These are phyloP conservation scores for Pholiota microspora DNA, from an alignment of 768 basidiomycete genomes.

Conservation along the genomic window DNA sequence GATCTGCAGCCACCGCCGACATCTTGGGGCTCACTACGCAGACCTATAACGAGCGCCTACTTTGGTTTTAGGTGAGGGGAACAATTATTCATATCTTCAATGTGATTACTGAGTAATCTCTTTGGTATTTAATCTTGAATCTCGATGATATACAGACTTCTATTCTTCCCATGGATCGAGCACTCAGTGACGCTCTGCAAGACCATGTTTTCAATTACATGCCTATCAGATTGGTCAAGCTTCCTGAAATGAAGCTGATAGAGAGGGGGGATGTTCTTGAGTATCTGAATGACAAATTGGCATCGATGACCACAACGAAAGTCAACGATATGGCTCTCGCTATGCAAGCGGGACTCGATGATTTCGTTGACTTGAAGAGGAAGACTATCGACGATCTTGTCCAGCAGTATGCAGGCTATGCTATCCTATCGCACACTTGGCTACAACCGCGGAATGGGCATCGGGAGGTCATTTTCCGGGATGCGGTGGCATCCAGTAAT, in stretches of 20 bases:
- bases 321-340: background rate
- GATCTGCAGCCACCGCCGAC: background rate
- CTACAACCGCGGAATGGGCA: background rate
- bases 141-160: too few relatives aligned
- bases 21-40: too few relatives aligned
- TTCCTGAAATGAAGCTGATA: constrained; percentile 5
- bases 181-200: background rate
- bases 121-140: too few relatives aligned
- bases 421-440: background rate
- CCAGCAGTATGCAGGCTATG: background rate
- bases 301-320: background rate
- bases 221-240: constrained; percentile 8
- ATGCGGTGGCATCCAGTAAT: background rate
- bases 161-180: background rate
- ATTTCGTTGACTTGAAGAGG: background rate
- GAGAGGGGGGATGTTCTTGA: background rate
- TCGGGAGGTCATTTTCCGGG: background rate
- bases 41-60: background rate
- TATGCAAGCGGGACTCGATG: background rate
- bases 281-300: background rate
- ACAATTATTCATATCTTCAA: background rate
- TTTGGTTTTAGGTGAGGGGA: background rate
- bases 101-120: background rate
- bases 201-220: constrained; percentile 6
- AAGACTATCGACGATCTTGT: background rate